Percentiles rank a stretch among this genome's conserved stretches.
These are phyloP conservation scores for Silene uniflora DNA, from an alignment of 148 eudicot genomes.

Conservation along the genomic window DNA sequence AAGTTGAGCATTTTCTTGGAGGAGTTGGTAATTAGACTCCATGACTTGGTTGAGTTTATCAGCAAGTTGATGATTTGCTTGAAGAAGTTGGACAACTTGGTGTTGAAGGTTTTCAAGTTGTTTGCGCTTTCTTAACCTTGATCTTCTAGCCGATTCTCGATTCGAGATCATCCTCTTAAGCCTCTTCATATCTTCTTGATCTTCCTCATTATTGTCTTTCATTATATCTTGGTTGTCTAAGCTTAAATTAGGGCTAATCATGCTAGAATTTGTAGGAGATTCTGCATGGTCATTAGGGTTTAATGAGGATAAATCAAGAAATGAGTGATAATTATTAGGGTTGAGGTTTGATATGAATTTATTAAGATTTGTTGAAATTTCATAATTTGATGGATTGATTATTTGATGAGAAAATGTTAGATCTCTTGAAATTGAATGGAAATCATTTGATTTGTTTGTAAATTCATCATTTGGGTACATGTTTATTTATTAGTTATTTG, in stretches of 20 bases:
- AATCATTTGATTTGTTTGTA: slow-evolving; percentile 8
- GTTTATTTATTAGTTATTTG: neutral
- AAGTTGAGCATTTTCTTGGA: slow-evolving; percentile 40
- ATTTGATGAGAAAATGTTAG: slow-evolving; percentile 9
- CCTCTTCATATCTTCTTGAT: slow-evolving; percentile 29
- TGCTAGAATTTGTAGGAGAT: slow-evolving; percentile 12
- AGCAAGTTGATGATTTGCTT: slow-evolving; percentile 37
- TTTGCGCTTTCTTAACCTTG: slow-evolving; percentile 36
- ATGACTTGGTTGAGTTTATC: slow-evolving; percentile 36
- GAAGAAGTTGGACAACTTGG: slow-evolving; percentile 32
- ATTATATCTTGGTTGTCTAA: neutral
- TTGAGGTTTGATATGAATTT: slow-evolving; percentile 25
- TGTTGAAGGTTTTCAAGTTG: slow-evolving; percentile 37
- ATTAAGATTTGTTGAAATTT: slow-evolving; percentile 20
- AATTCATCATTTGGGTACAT: slow-evolving; percentile 23
- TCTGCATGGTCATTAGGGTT: slow-evolving; percentile 25
- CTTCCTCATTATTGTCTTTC: slow-evolving; percentile 19
- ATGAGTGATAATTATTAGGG: slow-evolving; percentile 14
- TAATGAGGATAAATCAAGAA: slow-evolving; percentile 26
- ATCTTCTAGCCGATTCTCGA: slow-evolving; percentile 43
- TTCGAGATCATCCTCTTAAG: slow-evolving; percentile 36
- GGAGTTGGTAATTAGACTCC: slow-evolving; percentile 35
- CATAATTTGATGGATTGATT: slow-evolving; percentile 17
- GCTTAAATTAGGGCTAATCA: neutral
- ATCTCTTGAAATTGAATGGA: neutral